Percentiles rank a stretch among this genome's conserved stretches.
Evolutionary conservation across 2,329 filamentous ascomycete species (phyloP).

Genomic region (Paraphaeosphaeria minitans): DNA sequence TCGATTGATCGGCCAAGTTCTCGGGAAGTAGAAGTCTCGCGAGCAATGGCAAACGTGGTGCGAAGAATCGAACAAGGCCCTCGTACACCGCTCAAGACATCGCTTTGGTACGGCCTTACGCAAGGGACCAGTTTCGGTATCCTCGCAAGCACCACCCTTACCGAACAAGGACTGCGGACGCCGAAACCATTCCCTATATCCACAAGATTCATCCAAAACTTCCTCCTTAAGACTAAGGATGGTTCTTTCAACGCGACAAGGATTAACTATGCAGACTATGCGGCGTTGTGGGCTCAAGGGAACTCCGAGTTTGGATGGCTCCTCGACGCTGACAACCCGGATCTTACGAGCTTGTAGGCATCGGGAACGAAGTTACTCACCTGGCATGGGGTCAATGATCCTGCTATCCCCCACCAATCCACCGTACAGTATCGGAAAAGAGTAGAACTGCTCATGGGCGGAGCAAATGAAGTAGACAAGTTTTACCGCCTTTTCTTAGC

Average conservation of each 20-base stretch:
- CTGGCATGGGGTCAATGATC: slow-evolving; percentile 36
- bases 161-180: slow-evolving; percentile 22
- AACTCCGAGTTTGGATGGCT: slow-evolving; percentile 29
- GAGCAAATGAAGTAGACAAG: slow-evolving; percentile 27
- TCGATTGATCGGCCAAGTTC: too few relatives aligned
- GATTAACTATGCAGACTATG: slow-evolving; percentile 21
- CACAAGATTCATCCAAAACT: slow-evolving; percentile 24
- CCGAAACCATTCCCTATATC: slow-evolving; percentile 24
- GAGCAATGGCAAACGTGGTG: slow-evolving; percentile 28
- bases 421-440: slow-evolving; percentile 30
- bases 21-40: slow-evolving; percentile 25
- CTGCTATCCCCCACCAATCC: slow-evolving; percentile 32
- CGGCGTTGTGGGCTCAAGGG: slow-evolving; percentile 25
- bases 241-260: slow-evolving; percentile 19
- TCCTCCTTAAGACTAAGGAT: slow-evolving; percentile 19
- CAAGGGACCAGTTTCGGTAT: slow-evolving; percentile 19
- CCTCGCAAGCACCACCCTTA: slow-evolving; percentile 20
- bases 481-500: slow-evolving; percentile 41
- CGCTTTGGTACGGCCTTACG: slow-evolving; percentile 19
- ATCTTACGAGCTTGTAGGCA: slow-evolving; percentile 29
- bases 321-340: slow-evolving; percentile 27
- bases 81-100: slow-evolving; percentile 13
- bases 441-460: slow-evolving; percentile 33
- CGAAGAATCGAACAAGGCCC: slow-evolving; percentile 26
- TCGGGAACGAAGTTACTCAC: slow-evolving; percentile 35